phyloP scores from a whole-genome alignment of 305 asterid genomes.

The Fraxinus xanthoxyloides region DNA sequence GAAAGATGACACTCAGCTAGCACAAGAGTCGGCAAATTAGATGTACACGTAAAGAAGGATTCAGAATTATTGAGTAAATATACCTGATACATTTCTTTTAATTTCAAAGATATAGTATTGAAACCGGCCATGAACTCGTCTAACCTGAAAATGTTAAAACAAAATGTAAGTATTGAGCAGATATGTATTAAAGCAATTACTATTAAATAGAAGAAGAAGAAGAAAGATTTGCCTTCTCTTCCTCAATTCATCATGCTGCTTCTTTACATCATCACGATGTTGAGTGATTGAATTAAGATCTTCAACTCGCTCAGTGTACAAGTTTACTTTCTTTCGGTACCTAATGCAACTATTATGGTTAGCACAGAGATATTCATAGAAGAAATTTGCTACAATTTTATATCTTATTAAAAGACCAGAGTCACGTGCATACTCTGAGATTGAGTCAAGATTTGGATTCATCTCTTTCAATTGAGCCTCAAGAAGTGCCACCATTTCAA shows the following conservation, averaged over 20 bases:
- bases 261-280: conserved; percentile 81
- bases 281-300: conserved; percentile 80
- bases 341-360: conserved; percentile 44
- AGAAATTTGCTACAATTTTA: not conserved
- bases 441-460: conserved; percentile 95
- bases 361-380: conserved; percentile 7
- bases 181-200: not conserved
- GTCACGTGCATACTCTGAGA: conserved; percentile 65
- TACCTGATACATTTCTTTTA: conserved; percentile 99
- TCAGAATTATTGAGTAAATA: not conserved
- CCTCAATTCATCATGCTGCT: conserved; percentile 90
- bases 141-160: conserved; percentile 51
- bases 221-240: conserved; percentile 55
- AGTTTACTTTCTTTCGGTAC: conserved; percentile 68
- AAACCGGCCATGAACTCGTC: conserved; percentile 97
- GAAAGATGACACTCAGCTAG: not conserved
- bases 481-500: conserved; percentile 82
- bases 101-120: conserved; percentile 83
- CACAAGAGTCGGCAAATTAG: not conserved
- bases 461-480: conserved; percentile 94
- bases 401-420: conserved; percentile 4
- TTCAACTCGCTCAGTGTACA: conserved; percentile 79
- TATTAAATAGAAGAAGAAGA: not conserved
- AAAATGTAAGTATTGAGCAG: not conserved
- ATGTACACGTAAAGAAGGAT: conserved; percentile 3